Conservation (phyloP, 768 basidiomycete species). For the Tubosaeta sp. region DNA sequence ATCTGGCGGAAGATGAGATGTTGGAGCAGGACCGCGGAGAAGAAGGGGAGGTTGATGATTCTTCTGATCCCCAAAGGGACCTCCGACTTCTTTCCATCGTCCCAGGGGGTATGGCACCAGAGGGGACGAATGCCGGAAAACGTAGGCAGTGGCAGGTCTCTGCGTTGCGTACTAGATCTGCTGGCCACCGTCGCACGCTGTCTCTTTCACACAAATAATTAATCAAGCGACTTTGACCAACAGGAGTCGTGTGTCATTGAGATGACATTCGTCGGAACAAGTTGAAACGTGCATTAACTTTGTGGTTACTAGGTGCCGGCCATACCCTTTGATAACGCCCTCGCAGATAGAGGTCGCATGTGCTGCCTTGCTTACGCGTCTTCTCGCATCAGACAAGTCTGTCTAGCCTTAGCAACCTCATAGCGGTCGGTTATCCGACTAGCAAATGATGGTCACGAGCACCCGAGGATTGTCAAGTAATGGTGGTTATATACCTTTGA, state of each 20-base stretch:
- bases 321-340: slow-evolving; percentile 74
- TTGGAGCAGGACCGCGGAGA: slow-evolving; percentile 75
- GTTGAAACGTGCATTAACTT: background rate
- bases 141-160: slow-evolving; percentile 48
- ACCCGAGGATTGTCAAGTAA: slow-evolving; percentile 71
- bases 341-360: slow-evolving; percentile 90
- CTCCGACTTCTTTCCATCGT: slow-evolving; percentile 53
- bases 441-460: slow-evolving; percentile 55
- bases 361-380: slow-evolving; percentile 63
- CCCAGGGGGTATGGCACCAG: slow-evolving; percentile 33
- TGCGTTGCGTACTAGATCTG: slow-evolving; percentile 35
- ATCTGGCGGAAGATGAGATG: slow-evolving; percentile 73
- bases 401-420: slow-evolving; percentile 25
- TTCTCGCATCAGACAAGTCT: slow-evolving; percentile 31
- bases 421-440: no score
- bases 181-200: slow-evolving; percentile 21
- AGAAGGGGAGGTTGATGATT: slow-evolving; percentile 77
- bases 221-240: background rate
- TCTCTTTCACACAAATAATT: background rate
- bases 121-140: slow-evolving; percentile 35
- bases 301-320: slow-evolving; percentile 61
- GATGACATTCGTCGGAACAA: no score
- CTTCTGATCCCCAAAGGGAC: slow-evolving; percentile 49
- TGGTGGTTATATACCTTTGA: background rate
- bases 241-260: no score